Base-by-base conservation (phyloP, 345 rosid species). In the Eutrema heterophyllum region DNA sequence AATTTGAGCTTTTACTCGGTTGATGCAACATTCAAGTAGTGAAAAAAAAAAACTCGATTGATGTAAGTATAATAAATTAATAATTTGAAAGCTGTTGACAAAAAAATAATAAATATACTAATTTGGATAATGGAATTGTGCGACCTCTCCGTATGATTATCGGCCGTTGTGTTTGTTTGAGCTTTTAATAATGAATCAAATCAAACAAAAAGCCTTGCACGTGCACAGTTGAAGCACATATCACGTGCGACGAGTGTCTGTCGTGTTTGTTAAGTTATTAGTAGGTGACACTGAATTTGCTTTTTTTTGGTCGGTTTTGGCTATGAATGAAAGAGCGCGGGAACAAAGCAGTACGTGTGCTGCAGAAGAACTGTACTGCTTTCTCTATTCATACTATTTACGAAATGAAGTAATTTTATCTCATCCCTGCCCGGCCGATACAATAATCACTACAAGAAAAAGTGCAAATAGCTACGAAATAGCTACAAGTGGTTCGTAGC, bases 101-200 rank as follows among this genome's bases (percentile, higher is more conserved):
- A 21, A 21, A 21, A 21, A 21, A 21, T 1, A 1, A 21, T 21
- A 21, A 1, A 21, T 21, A 21, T 21, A n/a, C 6, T 65, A 26
- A 38, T 15, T 57, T 50, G 64, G 40, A 46, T 62, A 10, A 69
- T 29, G 35, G 38, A 27, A 16, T 38, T 39, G 16, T 70, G 36
- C 62, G 64, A 45, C 79, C 58, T 69, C 75, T 75, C 69, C 62
- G n/a, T 51, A 41, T 75, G 40, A 68, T 69, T 62, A 52, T 10
- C 21, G 58, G 74, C 24, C 62, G 10, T 1, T 60, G 12, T 46
- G 38, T 50, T 49, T 36, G 35, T 63, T 46, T 29, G 26, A 62
- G 7, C 21, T 7, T 43, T 9, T 38, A 49, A 58, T 29, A 27
- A 58, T 9, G 21, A 73, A 38, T 6, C 14, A 14, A 64, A 63